Base-by-base conservation (phyloP, 257 asterid genomes). In the Capsicum chinense region DNA sequence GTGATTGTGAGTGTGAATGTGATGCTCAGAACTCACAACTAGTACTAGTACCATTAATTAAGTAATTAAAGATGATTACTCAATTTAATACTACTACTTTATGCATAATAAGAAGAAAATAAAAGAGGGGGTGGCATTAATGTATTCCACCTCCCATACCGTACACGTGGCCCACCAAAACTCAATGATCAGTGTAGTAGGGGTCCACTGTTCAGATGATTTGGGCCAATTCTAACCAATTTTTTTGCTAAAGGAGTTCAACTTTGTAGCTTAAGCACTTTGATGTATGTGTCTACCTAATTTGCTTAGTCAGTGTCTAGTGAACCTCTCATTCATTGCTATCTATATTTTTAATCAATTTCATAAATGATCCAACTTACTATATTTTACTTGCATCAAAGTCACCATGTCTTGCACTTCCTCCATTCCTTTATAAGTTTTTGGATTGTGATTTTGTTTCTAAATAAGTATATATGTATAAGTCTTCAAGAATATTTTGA, bases 121-220 rank as follows among this genome's bases (percentile, higher is more conserved):
- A 9, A 50, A 50, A 3, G 64, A 7, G 17, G 37, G 54, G 60
- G 21, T 54, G 56, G 56, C 85, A 85, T 56, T 86, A 78, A 86
- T 66, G 88, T 83, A 66, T 85, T 59, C 85, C 85, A 83, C 86
- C 87, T 73, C 81, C 67, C 84, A 74, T 64, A 69, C 83, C 56
- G 81, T 82, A 82, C 71, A 58, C 85, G 83, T 83, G 84, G 87
- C 84, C 87, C 87, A 82, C 89, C 50, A 64, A 85, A 67, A 83
- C 63, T 88, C 85, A 88, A 80, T 83, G 54, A 69, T 73, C 60
- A 79, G 57, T 84, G 14, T 86, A 78, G 84, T 79, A 81, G 56
- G 87, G 64, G 64, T 33, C 87, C 85, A 66, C 57, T 17, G 71
- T 74, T 50, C 4, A 50, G 39, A 9, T 86, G 64, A 59, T 74